A percentile compares a stretch with the other conserved stretches of the same genome.
Conservation (phyloP, 108 stramenopile species). For the Thalassiosira profunda region DNA sequence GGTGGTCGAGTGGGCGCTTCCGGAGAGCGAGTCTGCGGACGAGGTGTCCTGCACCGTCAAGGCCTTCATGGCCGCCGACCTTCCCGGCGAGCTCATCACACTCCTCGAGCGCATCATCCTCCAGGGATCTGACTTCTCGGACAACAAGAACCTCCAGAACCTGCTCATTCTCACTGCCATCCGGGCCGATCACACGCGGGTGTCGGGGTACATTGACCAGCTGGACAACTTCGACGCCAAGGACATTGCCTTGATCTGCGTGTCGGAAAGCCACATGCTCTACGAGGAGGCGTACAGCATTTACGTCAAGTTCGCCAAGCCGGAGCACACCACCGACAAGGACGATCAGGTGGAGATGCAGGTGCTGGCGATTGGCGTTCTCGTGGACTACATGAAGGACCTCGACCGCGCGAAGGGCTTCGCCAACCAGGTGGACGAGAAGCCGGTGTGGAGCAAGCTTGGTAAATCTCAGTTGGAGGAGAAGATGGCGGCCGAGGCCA, state of each 20-base stretch:
- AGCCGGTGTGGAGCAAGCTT: constrained; percentile 99
- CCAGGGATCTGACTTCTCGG: constrained; percentile 99
- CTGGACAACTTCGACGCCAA: constrained; percentile 99
- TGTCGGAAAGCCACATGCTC: constrained; percentile 98
- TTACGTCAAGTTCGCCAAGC: constrained; percentile 98
- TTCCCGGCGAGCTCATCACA: constrained; percentile 98
- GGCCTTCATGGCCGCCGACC: constrained; percentile 99
- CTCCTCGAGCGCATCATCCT: constrained; percentile 99
- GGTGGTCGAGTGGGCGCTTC: constrained; percentile 99
- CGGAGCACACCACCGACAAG: constrained; percentile 89
- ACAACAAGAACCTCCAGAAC: constrained; percentile 99
- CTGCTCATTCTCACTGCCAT: constrained; percentile 99
- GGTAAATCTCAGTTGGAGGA: constrained; percentile 98
- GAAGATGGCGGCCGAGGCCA: constrained; percentile 96
- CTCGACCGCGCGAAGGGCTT: constrained; percentile 98
- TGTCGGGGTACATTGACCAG: constrained; percentile 99
- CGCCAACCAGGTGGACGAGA: constrained; percentile 96
- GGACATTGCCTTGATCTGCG: constrained; percentile 99
- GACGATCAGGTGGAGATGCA: constrained; percentile 95
- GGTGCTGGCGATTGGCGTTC: constrained; percentile 96
- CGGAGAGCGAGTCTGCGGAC: constrained; percentile 98
- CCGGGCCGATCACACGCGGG: constrained; percentile 93
- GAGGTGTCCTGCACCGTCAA: constrained; percentile 99
- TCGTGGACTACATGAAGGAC: constrained; percentile 98
- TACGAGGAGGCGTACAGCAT: constrained; percentile 99